These are phyloP conservation scores for Maudiozyma saulgeensis DNA, from an alignment of 805 yeast genomes.

Conservation along the genomic window DNA sequence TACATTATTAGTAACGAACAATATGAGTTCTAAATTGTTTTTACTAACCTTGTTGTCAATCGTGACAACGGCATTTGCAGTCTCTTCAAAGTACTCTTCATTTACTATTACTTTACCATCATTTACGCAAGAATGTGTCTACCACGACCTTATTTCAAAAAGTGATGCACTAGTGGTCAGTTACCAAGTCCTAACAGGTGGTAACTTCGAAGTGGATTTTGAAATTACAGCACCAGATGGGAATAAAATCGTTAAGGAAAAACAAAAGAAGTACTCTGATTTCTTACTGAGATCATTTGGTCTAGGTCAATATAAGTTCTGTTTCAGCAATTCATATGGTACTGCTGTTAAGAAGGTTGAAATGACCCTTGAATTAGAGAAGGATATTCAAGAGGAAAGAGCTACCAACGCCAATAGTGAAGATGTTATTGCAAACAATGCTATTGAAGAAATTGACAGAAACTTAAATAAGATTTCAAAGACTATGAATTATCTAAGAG, in stretches of 20 bases:
- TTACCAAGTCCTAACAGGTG: conserved; percentile 53
- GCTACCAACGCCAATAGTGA: conserved; percentile 25
- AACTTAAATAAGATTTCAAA: conserved; percentile 49
- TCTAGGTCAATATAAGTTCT: conserved; percentile 55
- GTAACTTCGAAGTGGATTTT: conserved; percentile 59
- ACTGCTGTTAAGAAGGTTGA: conserved; percentile 58
- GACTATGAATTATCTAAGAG: conserved; percentile 76
- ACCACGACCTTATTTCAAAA: conserved; percentile 29
- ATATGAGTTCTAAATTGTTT: conserved; percentile 1
- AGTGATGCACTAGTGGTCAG: conserved; percentile 34
- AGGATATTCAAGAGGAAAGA: conserved; percentile 22
- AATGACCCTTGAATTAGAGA: conserved; percentile 47
- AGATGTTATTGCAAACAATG: conserved; percentile 43
- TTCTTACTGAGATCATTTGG: conserved; percentile 48
- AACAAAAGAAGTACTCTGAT: conserved; percentile 56
- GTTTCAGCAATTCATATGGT: conserved; percentile 56
- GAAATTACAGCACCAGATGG: conserved; percentile 48
- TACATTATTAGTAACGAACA: not conserved
- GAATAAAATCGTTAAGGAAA: conserved; percentile 38
- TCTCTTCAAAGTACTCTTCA: conserved; percentile 24
- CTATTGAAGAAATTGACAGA: conserved; percentile 49
- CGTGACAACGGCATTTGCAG: conserved; percentile 10
- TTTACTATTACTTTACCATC: conserved; percentile 32
- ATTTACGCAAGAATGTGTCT: conserved; percentile 37
- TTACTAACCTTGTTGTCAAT: not conserved